A percentile compares a stretch with the other conserved stretches of the same genome.
Conservation (phyloP, 1,284 basidiomycete genomes). For the Singerocomus inundabilis region DNA sequence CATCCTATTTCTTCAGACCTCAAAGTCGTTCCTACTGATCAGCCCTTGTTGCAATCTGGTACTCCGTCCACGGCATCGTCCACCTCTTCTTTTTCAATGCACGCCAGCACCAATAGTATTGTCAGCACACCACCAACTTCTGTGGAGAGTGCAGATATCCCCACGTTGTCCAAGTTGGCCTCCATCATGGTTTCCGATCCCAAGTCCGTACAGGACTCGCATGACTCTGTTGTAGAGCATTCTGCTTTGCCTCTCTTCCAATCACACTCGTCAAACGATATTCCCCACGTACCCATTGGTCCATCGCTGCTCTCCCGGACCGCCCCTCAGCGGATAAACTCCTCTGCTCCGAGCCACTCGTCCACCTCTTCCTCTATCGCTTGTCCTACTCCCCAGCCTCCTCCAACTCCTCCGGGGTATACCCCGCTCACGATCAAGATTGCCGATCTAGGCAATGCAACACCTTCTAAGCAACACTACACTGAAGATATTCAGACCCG, state of each 20-base stretch:
- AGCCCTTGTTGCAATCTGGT: constrained; percentile 30
- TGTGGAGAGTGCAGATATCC: constrained; percentile 44
- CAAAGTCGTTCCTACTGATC: constrained; percentile 22
- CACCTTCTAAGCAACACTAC: constrained; percentile 78
- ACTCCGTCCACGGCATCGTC: constrained; percentile 38
- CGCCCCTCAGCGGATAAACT: constrained; percentile 42
- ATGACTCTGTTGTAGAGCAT: constrained; percentile 2
- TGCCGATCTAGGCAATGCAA: constrained; percentile 87
- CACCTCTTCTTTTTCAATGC: constrained; percentile 49
- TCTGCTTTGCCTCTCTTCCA: constrained; percentile 30
- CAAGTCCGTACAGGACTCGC: background rate
- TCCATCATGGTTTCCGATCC: constrained; percentile 35
- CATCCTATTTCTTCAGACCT: constrained; percentile 8
- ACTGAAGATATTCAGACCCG: constrained; percentile 95
- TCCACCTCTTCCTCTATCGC: constrained; percentile 27
- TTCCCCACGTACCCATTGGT: constrained; percentile 30
- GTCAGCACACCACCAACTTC: constrained; percentile 59
- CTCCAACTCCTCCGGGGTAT: constrained; percentile 21
- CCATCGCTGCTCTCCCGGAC: constrained; percentile 71
- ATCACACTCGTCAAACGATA: constrained; percentile 20
- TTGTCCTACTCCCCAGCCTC: constrained; percentile 27
- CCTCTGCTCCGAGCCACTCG: constrained; percentile 28
- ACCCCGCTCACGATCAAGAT: constrained; percentile 83
- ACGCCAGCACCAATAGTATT: constrained; percentile 37
- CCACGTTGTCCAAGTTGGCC: constrained; percentile 41